Base-by-base conservation (phyloP, 2,329 filamentous ascomycete genomes). In the Fusarium sp. region DNA sequence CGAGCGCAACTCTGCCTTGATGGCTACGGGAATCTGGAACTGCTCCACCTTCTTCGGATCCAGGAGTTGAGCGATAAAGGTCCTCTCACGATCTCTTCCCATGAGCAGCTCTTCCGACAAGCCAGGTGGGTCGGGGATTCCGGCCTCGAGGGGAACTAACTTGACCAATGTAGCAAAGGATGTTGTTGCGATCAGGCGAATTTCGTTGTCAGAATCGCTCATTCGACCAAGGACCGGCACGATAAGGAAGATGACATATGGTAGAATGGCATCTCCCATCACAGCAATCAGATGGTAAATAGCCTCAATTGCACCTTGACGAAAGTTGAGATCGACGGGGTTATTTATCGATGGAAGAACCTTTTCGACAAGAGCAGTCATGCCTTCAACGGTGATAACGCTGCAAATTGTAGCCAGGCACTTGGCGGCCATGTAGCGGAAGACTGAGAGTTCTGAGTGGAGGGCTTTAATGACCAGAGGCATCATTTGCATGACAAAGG, bases 171-270 rank as follows among this genome's bases (percentile, higher is more conserved):
- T 98, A 3, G 95, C 95, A 72, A 99, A 99, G 2, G 95, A 96
- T 0, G 95, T 99, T 0, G 95, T 99, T 4, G 95, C 93, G 51
- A 99, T 90, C 7, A 98, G 84, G 49, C 95, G 89, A 49, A 99
- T 91, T 72, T 98, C 95, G 63, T 96, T 94, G 73, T 99, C 94
- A 0, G 94, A 96, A 74, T 99, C 95, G 72, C 95, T 98, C 95
- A 99, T 99, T 39, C 95, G 89, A 49, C 95, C 95, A 46, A 99
- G 84, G 4, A 99, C 95, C 13, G 95, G 95, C 11, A 98, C 96
- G 56, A 99, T 96, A 65, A 99, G 86, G 86, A 99, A 99, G 70
- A 99, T 97, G 62, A 99, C 95, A 71, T 99, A 99, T 4, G 96
- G 95, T 27, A 99, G 78, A 53, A 99, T 99, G 33, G 87, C 85